Percentiles rank a stretch among this genome's conserved stretches.
These are phyloP conservation scores for Aristolochia contorta DNA, from an alignment of 164 flowering plant genomes.

Conservation along the genomic window DNA sequence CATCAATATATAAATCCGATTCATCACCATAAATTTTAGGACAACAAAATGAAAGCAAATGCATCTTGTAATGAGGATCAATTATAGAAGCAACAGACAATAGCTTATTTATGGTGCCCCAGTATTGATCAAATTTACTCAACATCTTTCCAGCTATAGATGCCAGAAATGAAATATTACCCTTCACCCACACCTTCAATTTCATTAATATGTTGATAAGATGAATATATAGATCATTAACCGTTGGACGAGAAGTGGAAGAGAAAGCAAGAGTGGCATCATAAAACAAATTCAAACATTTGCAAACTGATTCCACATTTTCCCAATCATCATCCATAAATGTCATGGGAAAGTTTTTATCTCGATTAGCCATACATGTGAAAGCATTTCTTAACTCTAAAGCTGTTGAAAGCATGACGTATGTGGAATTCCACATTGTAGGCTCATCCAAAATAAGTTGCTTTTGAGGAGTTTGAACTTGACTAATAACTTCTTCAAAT, in stretches of 20 bases:
- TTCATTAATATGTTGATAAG: not conserved
- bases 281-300: not conserved
- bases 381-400: not conserved
- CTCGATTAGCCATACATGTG: not conserved
- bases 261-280: too few relatives aligned
- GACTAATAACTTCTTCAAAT: not conserved
- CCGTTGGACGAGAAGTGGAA: too few relatives aligned
- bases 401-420: not conserved
- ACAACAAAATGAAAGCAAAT: too few relatives aligned
- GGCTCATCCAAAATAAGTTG: not conserved
- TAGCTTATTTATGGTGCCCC: not conserved
- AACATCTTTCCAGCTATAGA: not conserved
- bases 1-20: too few relatives aligned
- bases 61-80: too few relatives aligned
- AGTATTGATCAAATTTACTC: not conserved
- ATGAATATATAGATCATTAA: not conserved
- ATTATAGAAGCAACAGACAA: too few relatives aligned
- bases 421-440: not conserved
- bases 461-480: not conserved
- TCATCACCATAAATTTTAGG: too few relatives aligned
- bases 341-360: too few relatives aligned
- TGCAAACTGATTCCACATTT: not conserved
- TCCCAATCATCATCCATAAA: not conserved
- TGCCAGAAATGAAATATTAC: not conserved
- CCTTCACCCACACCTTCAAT: not conserved